phyloP scores from a whole-genome alignment of 2,329 filamentous ascomycete genomes.

The Fusarium sp. region DNA sequence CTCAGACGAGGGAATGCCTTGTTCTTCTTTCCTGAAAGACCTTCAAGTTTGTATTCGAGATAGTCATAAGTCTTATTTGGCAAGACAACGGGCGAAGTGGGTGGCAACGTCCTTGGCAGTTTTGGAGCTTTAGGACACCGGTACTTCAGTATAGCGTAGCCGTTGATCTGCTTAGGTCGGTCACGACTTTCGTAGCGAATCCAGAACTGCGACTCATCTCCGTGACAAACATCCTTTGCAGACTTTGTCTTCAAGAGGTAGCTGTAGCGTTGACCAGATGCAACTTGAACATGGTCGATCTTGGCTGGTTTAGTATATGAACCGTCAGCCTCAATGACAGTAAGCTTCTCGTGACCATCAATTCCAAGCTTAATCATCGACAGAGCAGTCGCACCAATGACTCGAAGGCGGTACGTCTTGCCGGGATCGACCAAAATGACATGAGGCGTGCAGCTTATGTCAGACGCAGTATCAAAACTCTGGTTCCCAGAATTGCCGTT shows the following conservation, averaged over 20 bases:
- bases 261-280: conserved; percentile 29
- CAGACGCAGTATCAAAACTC: conserved; percentile 19
- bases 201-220: conserved; percentile 12
- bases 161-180: conserved; percentile 15
- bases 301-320: conserved; percentile 24
- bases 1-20: conserved; percentile 53
- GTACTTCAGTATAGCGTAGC: conserved; percentile 30
- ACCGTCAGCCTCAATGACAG: conserved; percentile 34
- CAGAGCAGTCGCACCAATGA: conserved; percentile 23
- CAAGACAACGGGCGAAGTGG: conserved; percentile 46
- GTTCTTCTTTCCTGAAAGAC: background rate
- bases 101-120: conserved; percentile 12
- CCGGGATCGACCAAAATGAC: conserved; percentile 23
- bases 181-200: conserved; percentile 35
- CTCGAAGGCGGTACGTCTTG: conserved; percentile 19
- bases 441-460: conserved; percentile 27
- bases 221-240: background rate
- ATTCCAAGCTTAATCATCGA: conserved; percentile 31
- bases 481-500: conserved; percentile 39
- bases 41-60: conserved; percentile 57
- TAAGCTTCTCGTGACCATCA: conserved; percentile 5
- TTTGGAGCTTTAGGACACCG: background rate
- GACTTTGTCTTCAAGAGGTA: conserved; percentile 13
- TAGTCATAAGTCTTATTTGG: conserved; percentile 54
- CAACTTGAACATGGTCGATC: conserved; percentile 20